Conservation (phyloP, 306 rosid genomes). For the Mimosa bimucronata region DNA sequence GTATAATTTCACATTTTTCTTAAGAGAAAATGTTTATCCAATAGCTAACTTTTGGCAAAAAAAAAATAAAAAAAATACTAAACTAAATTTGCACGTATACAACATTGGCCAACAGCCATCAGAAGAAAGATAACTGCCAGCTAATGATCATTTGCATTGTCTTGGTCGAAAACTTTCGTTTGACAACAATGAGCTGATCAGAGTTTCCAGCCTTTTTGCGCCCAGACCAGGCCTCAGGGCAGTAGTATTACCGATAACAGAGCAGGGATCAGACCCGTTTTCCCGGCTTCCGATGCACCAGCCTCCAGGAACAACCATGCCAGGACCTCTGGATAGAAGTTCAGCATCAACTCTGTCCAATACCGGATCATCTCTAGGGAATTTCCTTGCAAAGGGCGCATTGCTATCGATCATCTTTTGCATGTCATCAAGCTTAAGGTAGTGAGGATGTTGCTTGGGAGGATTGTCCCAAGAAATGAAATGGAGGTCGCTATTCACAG, state of each 20-base stretch:
- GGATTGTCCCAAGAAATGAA: constrained; percentile 82
- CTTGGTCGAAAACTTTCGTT: constrained; percentile 62
- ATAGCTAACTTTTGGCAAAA: constrained; percentile 3
- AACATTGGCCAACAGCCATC: constrained; percentile 35
- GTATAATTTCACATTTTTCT: constrained; percentile 48
- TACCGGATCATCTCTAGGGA: constrained; percentile 57
- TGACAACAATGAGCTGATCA: constrained; percentile 59
- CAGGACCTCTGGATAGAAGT: constrained; percentile 50
- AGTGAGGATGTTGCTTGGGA: constrained; percentile 83
- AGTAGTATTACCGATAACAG: constrained; percentile 47
- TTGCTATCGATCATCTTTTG: constrained; percentile 58
- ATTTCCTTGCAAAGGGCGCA: constrained; percentile 78
- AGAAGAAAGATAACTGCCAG: constrained; percentile 26
- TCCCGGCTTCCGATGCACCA: constrained; percentile 69
- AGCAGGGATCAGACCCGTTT: constrained; percentile 76
- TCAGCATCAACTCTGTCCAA: constrained; percentile 62
- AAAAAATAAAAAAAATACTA: constrained; percentile 21
- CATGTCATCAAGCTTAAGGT: constrained; percentile 59
- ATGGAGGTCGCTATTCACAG: constrained; percentile 77
- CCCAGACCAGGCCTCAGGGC: constrained; percentile 67
- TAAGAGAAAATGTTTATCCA: constrained; percentile 41
- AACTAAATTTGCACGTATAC: constrained; percentile 47
- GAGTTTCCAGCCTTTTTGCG: constrained; percentile 56
- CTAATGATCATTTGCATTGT: constrained; percentile 60
- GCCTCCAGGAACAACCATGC: constrained; percentile 71